Evolutionary conservation across 1,284 basidiomycete genomes (phyloP).

Genomic region (Trametes sp.): DNA sequence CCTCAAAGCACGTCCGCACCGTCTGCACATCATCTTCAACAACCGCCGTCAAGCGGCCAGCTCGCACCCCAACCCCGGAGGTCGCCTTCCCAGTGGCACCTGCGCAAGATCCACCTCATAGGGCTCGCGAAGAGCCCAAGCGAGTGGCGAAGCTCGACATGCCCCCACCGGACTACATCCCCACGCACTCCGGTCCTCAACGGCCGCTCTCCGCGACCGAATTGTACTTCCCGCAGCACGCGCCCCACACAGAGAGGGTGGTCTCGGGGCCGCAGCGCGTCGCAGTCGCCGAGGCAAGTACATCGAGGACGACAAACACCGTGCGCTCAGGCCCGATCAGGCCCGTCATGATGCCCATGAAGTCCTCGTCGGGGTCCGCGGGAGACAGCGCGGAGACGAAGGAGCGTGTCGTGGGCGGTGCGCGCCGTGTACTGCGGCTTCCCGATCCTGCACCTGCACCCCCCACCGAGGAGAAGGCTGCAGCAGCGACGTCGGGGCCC

Average conservation of each 20-base stretch:
- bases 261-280: conserved; percentile 28
- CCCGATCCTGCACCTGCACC: conserved; percentile 13
- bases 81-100: background rate
- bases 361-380: conserved; percentile 11
- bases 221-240: conserved; percentile 21
- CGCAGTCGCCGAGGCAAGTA: conserved; percentile 7
- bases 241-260: conserved; percentile 7
- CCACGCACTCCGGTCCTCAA: conserved; percentile 25
- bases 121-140: conserved; percentile 21
- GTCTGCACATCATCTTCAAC: conserved; percentile 20
- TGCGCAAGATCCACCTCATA: conserved; percentile 14
- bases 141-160: conserved; percentile 29
- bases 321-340: conserved; percentile 28
- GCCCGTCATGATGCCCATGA: conserved; percentile 16
- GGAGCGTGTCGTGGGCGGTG: conserved; percentile 34
- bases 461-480: conserved; percentile 5
- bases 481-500: conserved; percentile 6
- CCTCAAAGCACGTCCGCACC: conserved; percentile 21
- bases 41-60: conserved; percentile 16
- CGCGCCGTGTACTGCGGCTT: conserved; percentile 33
- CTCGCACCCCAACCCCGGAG: conserved; percentile 25
- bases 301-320: background rate
- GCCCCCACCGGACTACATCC: conserved; percentile 36
- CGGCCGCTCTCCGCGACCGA: conserved; percentile 23
- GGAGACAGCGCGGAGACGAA: conserved; percentile 19